phyloP scores from a whole-genome alignment of 2,329 filamentous ascomycete genomes.

The Lachnellula cervina region DNA sequence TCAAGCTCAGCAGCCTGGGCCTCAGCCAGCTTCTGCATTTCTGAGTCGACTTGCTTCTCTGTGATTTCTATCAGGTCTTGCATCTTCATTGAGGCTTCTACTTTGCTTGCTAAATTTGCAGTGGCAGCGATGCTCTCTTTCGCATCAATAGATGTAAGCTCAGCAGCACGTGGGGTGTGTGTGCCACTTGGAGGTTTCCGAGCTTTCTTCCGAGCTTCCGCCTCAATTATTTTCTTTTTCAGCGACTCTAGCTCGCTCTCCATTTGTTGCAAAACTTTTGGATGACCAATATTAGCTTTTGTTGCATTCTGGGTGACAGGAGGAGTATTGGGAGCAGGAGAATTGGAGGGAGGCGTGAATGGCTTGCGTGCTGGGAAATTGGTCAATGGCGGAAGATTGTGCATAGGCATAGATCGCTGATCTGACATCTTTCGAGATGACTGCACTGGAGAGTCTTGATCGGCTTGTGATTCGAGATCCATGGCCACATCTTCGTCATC shows the following conservation, averaged over 20 bases:
- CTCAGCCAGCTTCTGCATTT: slow-evolving; percentile 26
- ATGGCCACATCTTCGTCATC: slow-evolving; percentile 61
- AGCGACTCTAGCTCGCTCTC: slow-evolving; percentile 57
- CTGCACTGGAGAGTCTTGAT: slow-evolving; percentile 34
- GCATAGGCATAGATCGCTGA: slow-evolving; percentile 28
- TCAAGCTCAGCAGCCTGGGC: slow-evolving; percentile 21
- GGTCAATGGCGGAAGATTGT: slow-evolving; percentile 42
- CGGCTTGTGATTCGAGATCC: slow-evolving; percentile 54
- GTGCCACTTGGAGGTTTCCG: slow-evolving; percentile 25
- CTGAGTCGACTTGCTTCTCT: slow-evolving; percentile 15
- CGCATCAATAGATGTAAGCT: slow-evolving; percentile 6
- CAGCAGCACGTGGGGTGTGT: slow-evolving; percentile 22
- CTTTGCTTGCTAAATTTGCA: slow-evolving; percentile 16
- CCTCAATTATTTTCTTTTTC: slow-evolving; percentile 38
- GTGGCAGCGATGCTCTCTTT: slow-evolving; percentile 5
- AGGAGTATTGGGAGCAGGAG: slow-evolving; percentile 22
- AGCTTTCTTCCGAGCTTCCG: slow-evolving; percentile 28
- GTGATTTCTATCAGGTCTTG: slow-evolving; percentile 22
- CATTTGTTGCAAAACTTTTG: slow-evolving; percentile 44
- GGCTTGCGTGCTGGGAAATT: slow-evolving; percentile 32
- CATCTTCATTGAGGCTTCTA: slow-evolving; percentile 25
- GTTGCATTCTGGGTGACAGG: slow-evolving; percentile 12
- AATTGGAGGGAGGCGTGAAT: slow-evolving; percentile 24
- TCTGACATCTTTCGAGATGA: slow-evolving; percentile 19
- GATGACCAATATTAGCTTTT: slow-evolving; percentile 16